These are phyloP conservation scores for Alternaria incomplexa DNA, from an alignment of 2,329 filamentous ascomycete species.

Conservation along the genomic window DNA sequence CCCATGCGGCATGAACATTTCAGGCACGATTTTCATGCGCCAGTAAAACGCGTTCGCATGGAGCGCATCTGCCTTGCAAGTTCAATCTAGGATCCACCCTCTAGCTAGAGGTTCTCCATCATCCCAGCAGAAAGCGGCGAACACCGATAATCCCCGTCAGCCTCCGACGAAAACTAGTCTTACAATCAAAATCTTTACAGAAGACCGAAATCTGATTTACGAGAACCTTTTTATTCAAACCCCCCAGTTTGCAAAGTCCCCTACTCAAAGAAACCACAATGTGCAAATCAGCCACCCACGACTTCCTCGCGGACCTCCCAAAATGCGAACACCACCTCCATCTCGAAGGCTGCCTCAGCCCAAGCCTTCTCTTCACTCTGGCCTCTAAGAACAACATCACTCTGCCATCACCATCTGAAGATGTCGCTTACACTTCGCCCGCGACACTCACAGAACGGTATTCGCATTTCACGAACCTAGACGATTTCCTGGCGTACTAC, in stretches of 20 bases:
- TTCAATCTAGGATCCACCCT: neutral
- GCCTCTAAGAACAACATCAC: conserved; percentile 69
- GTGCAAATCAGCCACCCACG: conserved; percentile 27
- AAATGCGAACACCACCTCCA: conserved; percentile 87
- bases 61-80: neutral
- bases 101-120: neutral
- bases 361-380: conserved; percentile 72
- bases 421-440: conserved; percentile 68
- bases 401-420: conserved; percentile 57
- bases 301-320: conserved; percentile 58
- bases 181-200: neutral
- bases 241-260: too few species aligned
- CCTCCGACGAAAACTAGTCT: neutral
- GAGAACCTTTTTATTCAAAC: too few species aligned
- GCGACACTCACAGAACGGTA: conserved; percentile 69
- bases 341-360: conserved; percentile 76
- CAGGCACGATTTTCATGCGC: neutral
- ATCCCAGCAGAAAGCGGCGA: conserved; percentile 2
- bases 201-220: too few species aligned
- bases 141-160: conserved; percentile 1
- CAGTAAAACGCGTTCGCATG: neutral
- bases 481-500: conserved; percentile 81
- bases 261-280: conserved; percentile 8
- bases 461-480: conserved; percentile 69
- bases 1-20: neutral